Conservation (phyloP, 2,329 filamentous ascomycete genomes). For the Apiospora phragmitis region DNA sequence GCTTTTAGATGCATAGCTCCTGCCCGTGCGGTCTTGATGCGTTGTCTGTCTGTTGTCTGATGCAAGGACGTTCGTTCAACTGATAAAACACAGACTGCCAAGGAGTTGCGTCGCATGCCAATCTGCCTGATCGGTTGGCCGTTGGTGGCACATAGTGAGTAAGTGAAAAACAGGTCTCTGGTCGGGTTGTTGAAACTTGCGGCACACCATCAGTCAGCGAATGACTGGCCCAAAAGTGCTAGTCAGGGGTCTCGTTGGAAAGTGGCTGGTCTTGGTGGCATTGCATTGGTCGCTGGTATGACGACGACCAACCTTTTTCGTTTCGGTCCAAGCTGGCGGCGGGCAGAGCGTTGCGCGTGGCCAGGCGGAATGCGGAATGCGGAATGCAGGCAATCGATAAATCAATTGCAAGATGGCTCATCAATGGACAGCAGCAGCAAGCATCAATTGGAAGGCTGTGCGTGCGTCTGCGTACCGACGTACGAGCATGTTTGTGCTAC, state of each 20-base stretch:
- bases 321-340: neutral
- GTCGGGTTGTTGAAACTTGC: neutral
- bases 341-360: neutral
- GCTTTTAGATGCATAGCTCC: neutral
- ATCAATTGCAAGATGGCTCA: neutral
- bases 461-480: neutral
- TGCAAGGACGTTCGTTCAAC: neutral
- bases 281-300: neutral
- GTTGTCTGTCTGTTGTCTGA: neutral
- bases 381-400: neutral
- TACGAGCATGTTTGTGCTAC: neutral
- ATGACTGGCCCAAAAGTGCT: neutral
- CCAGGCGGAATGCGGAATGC: neutral
- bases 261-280: neutral
- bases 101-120: neutral
- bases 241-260: conserved; percentile 2
- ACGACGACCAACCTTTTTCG: neutral
- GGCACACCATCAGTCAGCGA: neutral
- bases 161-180: neutral
- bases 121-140: neutral
- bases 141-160: neutral
- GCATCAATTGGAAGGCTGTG: neutral
- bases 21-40: neutral
- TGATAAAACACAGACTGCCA: neutral
- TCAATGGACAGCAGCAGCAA: neutral